Evolutionary conservation across 2,329 filamentous ascomycete genomes (phyloP).

Genomic region (Aphanoascus verrucosus): DNA sequence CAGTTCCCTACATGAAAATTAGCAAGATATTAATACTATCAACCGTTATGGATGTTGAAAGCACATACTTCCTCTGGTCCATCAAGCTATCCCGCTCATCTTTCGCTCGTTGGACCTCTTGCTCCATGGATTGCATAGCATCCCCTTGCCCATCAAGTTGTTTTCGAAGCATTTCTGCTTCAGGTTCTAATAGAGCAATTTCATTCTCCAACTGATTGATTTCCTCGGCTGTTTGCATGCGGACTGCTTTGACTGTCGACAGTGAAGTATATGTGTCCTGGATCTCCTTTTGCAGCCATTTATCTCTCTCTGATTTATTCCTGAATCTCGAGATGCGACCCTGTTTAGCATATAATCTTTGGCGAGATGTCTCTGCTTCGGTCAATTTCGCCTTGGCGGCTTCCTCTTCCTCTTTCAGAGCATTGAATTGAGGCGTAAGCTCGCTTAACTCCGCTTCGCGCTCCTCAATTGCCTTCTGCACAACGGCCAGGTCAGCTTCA

Average conservation of each 20-base stretch:
- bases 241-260: slow-evolving; percentile 70
- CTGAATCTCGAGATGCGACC: slow-evolving; percentile 76
- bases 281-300: slow-evolving; percentile 70
- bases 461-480: slow-evolving; percentile 61
- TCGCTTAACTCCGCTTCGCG: slow-evolving; percentile 66
- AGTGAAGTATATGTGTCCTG: slow-evolving; percentile 66
- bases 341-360: slow-evolving; percentile 83
- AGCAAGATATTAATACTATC: background rate
- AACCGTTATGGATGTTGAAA: background rate
- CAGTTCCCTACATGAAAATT: slow-evolving; percentile 42
- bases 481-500: slow-evolving; percentile 58
- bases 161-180: slow-evolving; percentile 59
- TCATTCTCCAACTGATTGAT: slow-evolving; percentile 59
- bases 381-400: slow-evolving; percentile 62
- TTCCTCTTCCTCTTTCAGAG: slow-evolving; percentile 61
- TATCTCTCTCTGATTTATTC: slow-evolving; percentile 79
- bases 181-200: slow-evolving; percentile 60
- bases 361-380: slow-evolving; percentile 60
- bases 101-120: slow-evolving; percentile 65
- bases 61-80: slow-evolving; percentile 63
- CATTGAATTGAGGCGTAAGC: slow-evolving; percentile 66
- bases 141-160: slow-evolving; percentile 70
- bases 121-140: slow-evolving; percentile 59
- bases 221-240: slow-evolving; percentile 74
- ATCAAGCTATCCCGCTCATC: slow-evolving; percentile 67